Base-by-base conservation (phyloP, 768 basidiomycete species). In the Mrakia blollopis region DNA sequence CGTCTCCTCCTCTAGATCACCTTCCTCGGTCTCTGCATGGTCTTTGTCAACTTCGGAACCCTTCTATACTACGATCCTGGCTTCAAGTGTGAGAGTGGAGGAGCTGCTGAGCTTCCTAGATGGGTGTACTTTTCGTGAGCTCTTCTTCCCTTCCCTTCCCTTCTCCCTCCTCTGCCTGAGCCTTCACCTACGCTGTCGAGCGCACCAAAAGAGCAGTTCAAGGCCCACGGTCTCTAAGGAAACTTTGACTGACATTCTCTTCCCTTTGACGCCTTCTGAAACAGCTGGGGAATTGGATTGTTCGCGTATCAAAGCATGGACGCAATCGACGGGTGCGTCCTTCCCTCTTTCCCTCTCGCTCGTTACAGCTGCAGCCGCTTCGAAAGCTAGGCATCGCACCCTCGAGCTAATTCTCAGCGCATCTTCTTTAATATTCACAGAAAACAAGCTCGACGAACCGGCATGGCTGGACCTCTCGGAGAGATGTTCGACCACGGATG, bases 401-500 rank as follows among this genome's bases (percentile, higher is more conserved):
- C 9, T 4, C n/a, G 3, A 5, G 62, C 25, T 32, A 18, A 57
- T 7, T 16, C n/a, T 18, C 10, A 14, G 21, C 44, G 44, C 68
- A 32, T 39, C 11, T 74, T 6, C 30, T 23, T 35, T 65, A 2
- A 21, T 61, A 76, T 79, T 41, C 65, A 77, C 79, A 93, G 96
- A 23, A 98, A 98, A 83, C 97, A 99, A 84, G 97, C 97, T 30
- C 86, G 97, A 79, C 85, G 96, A 71, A 96, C 94, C 0, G 94
- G 94, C 1, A 98, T 97, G 92, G 91, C 94, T n/a, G 93, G 97
- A 7, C 96, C 96, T 35, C 85, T 98, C 44, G 97, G 97, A 25
- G 92, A 99, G 83, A 91, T 98, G 90, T 99, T 99, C 83, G 97
- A 99, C 82, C 97, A 98, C 84, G 96, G 94, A 6, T 94, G 92